Evolutionary conservation across 768 basidiomycete species (phyloP).

Genomic region (Russula foetens): DNA sequence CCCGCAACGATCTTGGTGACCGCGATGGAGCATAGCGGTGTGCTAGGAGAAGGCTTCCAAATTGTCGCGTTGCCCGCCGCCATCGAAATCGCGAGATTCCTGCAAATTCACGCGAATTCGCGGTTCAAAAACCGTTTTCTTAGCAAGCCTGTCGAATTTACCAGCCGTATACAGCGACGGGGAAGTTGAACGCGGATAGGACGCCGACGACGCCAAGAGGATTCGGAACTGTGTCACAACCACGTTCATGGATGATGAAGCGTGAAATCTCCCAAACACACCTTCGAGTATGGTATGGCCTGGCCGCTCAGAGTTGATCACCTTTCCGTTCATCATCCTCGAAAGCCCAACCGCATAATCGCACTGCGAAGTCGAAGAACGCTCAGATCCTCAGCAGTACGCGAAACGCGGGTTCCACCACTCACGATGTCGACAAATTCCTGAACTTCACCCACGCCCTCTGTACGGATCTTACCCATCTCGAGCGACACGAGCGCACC

Average conservation of each 20-base stretch:
- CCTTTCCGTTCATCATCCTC: constrained; percentile 87
- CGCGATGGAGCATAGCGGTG: constrained; percentile 86
- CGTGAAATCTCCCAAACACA: constrained; percentile 21
- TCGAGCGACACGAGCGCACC: constrained; percentile 81
- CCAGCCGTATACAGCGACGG: constrained; percentile 91
- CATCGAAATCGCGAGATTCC: constrained; percentile 86
- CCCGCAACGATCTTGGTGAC: constrained; percentile 75
- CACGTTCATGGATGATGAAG: not conserved
- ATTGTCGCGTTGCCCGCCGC: constrained; percentile 89
- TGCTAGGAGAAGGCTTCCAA: constrained; percentile 92
- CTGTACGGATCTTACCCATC: constrained; percentile 87
- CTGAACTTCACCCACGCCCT: constrained; percentile 90
- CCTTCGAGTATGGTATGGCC: constrained; percentile 91
- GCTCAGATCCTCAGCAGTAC: not conserved
- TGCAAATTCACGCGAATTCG: constrained; percentile 28
- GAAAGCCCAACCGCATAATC: constrained; percentile 93
- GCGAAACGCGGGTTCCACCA: constrained; percentile 5
- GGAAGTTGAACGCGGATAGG: constrained; percentile 94
- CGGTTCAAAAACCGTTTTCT: no score
- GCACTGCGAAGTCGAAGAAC: constrained; percentile 43
- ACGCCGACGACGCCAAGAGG: constrained; percentile 69
- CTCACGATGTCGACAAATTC: constrained; percentile 92
- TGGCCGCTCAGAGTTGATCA: constrained; percentile 82
- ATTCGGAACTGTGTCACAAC: constrained; percentile 66
- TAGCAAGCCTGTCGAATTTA: no score